These are phyloP conservation scores for Candida gigantensis DNA, from an alignment of 1,139 yeast species.

Conservation along the genomic window DNA sequence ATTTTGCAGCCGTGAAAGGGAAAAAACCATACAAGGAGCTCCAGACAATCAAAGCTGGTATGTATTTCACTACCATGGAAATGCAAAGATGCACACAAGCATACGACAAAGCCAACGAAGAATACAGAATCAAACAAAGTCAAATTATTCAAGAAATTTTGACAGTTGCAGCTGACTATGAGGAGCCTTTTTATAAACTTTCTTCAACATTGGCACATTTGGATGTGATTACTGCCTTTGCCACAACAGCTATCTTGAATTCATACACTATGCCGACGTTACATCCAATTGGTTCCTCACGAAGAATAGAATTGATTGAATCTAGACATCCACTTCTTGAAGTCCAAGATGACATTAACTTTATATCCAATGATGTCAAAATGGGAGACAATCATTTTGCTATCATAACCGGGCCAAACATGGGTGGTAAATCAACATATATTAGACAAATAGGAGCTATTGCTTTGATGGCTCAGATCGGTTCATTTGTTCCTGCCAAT, in stretches of 20 bases:
- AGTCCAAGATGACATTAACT: conserved; percentile 82
- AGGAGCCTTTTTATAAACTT: conserved; percentile 71
- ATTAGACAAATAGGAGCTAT: conserved; percentile 91
- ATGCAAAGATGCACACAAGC: conserved; percentile 62
- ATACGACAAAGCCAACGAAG: conserved; percentile 58
- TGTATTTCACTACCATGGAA: conserved; percentile 75
- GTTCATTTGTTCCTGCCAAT: conserved; percentile 76
- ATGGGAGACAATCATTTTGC: conserved; percentile 51
- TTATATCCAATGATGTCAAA: conserved; percentile 81
- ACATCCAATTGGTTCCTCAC: conserved; percentile 42
- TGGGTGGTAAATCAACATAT: conserved; percentile 98
- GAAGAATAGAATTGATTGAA: conserved; percentile 60
- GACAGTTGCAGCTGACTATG: conserved; percentile 75
- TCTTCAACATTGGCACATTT: conserved; percentile 67
- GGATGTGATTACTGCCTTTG: conserved; percentile 84
- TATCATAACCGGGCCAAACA: conserved; percentile 94
- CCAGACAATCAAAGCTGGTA: conserved; percentile 93
- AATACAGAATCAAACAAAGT: conserved; percentile 73
- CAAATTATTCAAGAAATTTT: conserved; percentile 81
- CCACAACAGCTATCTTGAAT: conserved; percentile 74
- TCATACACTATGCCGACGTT: conserved; percentile 74
- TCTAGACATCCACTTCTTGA: conserved; percentile 96
- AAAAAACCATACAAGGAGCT: conserved; percentile 66
- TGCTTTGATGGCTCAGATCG: conserved; percentile 87
- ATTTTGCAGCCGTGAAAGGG: conserved; percentile 75